Percentiles rank a stretch among this genome's conserved stretches.
These are phyloP conservation scores for Tricholomella constricta DNA, from an alignment of 768 basidiomycete species.

Conservation along the genomic window DNA sequence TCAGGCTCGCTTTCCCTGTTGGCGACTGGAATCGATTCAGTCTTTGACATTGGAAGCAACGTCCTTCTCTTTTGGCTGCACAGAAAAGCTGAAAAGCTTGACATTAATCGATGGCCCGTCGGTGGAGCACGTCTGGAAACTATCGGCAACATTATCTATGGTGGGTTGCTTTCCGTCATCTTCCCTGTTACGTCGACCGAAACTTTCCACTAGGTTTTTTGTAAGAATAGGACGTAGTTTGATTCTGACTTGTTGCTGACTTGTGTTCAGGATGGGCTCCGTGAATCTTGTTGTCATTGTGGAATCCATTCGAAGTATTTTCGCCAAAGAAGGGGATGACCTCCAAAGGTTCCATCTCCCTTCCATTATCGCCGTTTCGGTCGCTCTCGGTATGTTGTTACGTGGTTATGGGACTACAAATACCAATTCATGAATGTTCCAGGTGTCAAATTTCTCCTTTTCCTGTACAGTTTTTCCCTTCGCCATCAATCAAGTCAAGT, in stretches of 20 bases:
- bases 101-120: slow-evolving; percentile 88
- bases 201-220: slow-evolving; percentile 43
- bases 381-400: slow-evolving; percentile 67
- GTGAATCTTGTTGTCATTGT: slow-evolving; percentile 93
- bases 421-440: slow-evolving; percentile 2
- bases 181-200: neutral
- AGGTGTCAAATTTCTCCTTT: slow-evolving; percentile 86
- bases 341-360: slow-evolving; percentile 73
- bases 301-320: slow-evolving; percentile 76
- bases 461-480: slow-evolving; percentile 83
- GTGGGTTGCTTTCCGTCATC: slow-evolving; percentile 32
- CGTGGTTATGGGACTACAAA: neutral
- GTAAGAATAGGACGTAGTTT: slow-evolving; percentile 27
- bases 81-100: slow-evolving; percentile 67
- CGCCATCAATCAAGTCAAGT: slow-evolving; percentile 89
- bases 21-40: slow-evolving; percentile 87
- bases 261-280: slow-evolving; percentile 70
- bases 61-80: slow-evolving; percentile 81
- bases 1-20: slow-evolving; percentile 83
- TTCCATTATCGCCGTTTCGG: slow-evolving; percentile 79
- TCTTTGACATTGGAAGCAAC: slow-evolving; percentile 84
- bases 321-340: slow-evolving; percentile 53
- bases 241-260: neutral
- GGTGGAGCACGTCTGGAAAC: slow-evolving; percentile 90
- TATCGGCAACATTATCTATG: slow-evolving; percentile 87